These are phyloP conservation scores for Lactarius pseudohatsudake DNA, from an alignment of 768 basidiomycete genomes.

Conservation along the genomic window DNA sequence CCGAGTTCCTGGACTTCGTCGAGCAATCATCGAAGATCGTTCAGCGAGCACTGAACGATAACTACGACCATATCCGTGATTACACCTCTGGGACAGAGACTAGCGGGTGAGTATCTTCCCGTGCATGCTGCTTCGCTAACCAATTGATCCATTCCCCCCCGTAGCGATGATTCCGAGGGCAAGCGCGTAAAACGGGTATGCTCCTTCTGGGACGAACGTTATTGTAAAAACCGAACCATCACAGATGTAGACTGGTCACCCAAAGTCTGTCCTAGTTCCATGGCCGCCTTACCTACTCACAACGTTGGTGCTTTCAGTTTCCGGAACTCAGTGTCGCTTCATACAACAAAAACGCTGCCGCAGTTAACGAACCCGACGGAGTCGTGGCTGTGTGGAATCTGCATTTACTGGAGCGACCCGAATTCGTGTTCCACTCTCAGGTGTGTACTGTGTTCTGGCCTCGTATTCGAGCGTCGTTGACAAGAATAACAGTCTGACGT, in stretches of 20 bases:
- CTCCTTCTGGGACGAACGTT: conserved; percentile 88
- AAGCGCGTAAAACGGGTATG: conserved; percentile 91
- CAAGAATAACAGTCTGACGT: conserved; percentile 78
- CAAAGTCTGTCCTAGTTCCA: conserved; percentile 54
- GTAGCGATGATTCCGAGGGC: conserved; percentile 87
- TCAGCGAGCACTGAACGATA: conserved; percentile 91
- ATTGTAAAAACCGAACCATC: conserved; percentile 90
- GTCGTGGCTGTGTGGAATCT: conserved; percentile 98
- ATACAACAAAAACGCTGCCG: conserved; percentile 96
- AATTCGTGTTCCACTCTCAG: conserved; percentile 98
- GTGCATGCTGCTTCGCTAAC: neutral
- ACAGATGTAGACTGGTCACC: conserved; percentile 98
- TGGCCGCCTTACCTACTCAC: neutral
- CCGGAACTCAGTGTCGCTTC: conserved; percentile 94
- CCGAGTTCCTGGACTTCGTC: conserved; percentile 92
- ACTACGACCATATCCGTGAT: conserved; percentile 95
- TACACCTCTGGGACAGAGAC: conserved; percentile 90
- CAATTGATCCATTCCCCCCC: conserved; percentile 10
- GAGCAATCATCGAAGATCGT: conserved; percentile 94
- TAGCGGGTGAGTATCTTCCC: conserved; percentile 59
- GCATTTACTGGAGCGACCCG: conserved; percentile 91
- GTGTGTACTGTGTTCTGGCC: conserved; percentile 45
- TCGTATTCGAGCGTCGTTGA: conserved; percentile 18
- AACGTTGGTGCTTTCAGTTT: conserved; percentile 52
- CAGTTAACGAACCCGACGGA: conserved; percentile 93